Evolutionary conservation across 2,329 filamentous ascomycete species (phyloP).

Genomic region (Coniochaeta sp.): DNA sequence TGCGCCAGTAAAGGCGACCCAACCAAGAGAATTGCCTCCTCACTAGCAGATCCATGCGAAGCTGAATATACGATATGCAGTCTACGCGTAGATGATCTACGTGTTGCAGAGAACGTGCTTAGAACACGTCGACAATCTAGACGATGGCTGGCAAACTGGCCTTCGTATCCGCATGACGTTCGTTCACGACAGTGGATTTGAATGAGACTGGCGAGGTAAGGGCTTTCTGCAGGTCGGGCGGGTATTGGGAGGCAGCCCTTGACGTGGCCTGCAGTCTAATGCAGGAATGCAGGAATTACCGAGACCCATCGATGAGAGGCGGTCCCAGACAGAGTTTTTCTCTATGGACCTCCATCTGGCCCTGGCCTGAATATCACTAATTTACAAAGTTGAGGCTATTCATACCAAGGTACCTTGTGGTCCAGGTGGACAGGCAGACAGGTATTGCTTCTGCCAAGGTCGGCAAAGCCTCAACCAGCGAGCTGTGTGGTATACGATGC

Average conservation of each 20-base stretch:
- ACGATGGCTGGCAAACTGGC: background rate
- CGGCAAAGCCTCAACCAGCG: too few relatives aligned
- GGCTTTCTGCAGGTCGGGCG: background rate
- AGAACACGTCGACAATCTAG: background rate
- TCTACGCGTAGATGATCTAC: background rate
- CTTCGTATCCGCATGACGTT: background rate
- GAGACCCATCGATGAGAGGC: background rate
- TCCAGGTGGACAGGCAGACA: background rate
- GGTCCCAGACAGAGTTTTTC: background rate
- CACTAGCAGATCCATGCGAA: background rate
- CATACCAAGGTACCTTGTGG: background rate
- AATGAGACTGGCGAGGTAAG: background rate
- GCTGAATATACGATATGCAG: background rate
- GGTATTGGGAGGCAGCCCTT: background rate
- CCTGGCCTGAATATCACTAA: background rate
- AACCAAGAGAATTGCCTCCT: background rate
- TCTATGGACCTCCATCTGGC: background rate
- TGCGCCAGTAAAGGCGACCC: background rate
- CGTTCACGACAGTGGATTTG: background rate
- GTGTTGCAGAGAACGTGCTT: background rate
- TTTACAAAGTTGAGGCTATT: background rate
- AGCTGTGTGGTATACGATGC: too few relatives aligned
- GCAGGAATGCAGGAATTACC: background rate
- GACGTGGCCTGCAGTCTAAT: background rate
- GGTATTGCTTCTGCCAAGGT: too few relatives aligned